phyloP scores from a whole-genome alignment of 176 grass and related monocot species.

The Eleusine coracana region DNA sequence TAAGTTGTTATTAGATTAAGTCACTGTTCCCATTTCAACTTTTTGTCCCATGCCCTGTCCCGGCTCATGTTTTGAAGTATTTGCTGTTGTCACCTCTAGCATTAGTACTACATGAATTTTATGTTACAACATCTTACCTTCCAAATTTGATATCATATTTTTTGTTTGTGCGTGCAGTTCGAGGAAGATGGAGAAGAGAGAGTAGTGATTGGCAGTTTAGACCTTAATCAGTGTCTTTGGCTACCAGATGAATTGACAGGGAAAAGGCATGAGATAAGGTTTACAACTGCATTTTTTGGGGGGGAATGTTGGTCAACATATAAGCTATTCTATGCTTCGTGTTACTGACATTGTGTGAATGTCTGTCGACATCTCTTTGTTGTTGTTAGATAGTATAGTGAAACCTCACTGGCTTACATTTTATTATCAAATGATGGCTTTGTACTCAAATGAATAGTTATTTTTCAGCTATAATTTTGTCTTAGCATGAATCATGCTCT shows the following conservation, averaged over 20 bases:
- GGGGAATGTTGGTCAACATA: background rate
- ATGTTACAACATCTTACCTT: background rate
- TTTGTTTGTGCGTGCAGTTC: constrained; percentile 61
- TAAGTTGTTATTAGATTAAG: background rate
- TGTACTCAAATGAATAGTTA: too few species aligned
- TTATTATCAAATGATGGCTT: background rate
- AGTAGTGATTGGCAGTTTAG: constrained; percentile 80
- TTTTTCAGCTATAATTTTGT: background rate
- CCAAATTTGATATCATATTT: constrained; percentile 14
- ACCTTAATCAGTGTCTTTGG: constrained; percentile 86
- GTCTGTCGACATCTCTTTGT: too few species aligned
- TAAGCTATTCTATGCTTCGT: background rate
- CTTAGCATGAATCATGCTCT: constrained; percentile 12
- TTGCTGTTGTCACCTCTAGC: background rate
- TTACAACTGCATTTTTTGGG: background rate
- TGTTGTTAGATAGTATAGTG: background rate
- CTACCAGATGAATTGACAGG: constrained; percentile 85
- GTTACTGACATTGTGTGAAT: background rate
- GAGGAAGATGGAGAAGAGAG: constrained; percentile 77
- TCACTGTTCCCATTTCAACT: constrained; percentile 48
- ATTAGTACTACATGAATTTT: background rate
- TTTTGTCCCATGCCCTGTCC: background rate
- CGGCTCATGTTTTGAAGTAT: background rate
- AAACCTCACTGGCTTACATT: background rate
- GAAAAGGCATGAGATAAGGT: constrained; percentile 67